Evolutionary conservation across 2,329 filamentous ascomycete species (phyloP), one percentile per base, ranked within the genome.

Genomic region (Fusarium sp.): DNA sequence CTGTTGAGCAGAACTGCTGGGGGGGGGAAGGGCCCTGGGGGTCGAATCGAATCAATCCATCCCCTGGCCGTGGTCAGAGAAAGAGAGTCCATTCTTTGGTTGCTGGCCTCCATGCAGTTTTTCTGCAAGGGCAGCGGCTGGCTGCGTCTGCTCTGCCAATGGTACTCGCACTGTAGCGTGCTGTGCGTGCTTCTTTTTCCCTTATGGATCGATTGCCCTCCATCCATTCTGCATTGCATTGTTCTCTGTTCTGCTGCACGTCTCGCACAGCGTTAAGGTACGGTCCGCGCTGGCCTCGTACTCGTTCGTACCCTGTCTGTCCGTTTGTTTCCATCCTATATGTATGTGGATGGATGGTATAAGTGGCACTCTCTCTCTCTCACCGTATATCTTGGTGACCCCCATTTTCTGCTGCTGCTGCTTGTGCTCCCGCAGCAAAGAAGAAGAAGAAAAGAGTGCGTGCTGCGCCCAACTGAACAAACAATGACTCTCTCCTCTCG

Each of bases 101-200:
- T 63, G 63, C 69, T 73, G 72, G 69, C 72, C 72, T 63, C 66
- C 50, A 38, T 60, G 56, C 59, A 64, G 54, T 38, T 57, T 74
- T 74, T 65, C 75, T 77, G 75, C 75, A 77, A 77, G 75, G 75
- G 75, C 71, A 76, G 75, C 73, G 75, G 75, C 71, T 76, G 73
- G 69, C 69, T 77, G 71, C 75, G 75, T 77, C 71, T 77, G 66
- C 64, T 73, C 71, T 76, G 35, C 75, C 75, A 77, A 77, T 77
- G 58, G 64, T 47, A 62, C 52, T 65, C 73, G 61, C 64, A 76
- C 65, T 67, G 64, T 69, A 77, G 40, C 59, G 67, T 73, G 11
- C 27, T 11, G 31, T 34, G 40, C 20, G 67, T 62, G 45, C 45
- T 50, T 50, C 45, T 29, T 29, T 22, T 20, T 40, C 18, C 22